Evolutionary conservation across 495 filamentous ascomycete species (phyloP), one percentile per base, ranked within the genome.

Genomic region (Aspergillus ostianus): DNA sequence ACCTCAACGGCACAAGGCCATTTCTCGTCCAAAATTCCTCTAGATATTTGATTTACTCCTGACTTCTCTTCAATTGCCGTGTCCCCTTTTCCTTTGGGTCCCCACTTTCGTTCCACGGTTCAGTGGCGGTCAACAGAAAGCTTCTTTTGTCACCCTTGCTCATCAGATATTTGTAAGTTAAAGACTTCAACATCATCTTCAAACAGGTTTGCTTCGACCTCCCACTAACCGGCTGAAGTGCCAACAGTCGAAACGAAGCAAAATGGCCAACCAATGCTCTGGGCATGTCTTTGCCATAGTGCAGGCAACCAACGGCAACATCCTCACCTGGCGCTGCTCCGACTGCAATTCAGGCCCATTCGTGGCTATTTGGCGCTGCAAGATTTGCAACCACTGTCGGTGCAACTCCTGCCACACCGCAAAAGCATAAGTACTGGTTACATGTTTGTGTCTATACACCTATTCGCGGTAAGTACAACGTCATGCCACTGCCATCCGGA

Each of bases 291-390:
- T 79, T 53, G 73, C 71, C 64, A 78, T 80, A 53, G 66, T 79
- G 20, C 77, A 80, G 62, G 70, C 73, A 13, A 75, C 75, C 41
- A 79, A 80, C 63, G 77, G 77, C 51, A 81, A 78, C 54, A 77
- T 81, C 60, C 66, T 81, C 55, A 76, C 77, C 46, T 81, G 77
- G 75, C 75, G 73, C 13, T 81, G 78, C 62, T 79, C 74, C 4
- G 77, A 80, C 66, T 81, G 78, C 68, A 78, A 77, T 61, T 75
- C 76, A 47, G 78, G 78, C n/a, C 77, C 77, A 50, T 81, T 76
- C 56, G 69, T 74, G 55, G 78, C 78, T 15, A 78, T 81, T 60
- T 81, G 76, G 76, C 78, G 71, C 36, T 81, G 78, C 70, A 79
- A 81, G 69, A 71, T 75, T 62, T 81, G 78, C 68, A 68, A 69